A percentile compares a stretch with the other conserved stretches of the same genome.
Conservation (phyloP, 352 stramenopile species). For the Pythium volutum region DNA sequence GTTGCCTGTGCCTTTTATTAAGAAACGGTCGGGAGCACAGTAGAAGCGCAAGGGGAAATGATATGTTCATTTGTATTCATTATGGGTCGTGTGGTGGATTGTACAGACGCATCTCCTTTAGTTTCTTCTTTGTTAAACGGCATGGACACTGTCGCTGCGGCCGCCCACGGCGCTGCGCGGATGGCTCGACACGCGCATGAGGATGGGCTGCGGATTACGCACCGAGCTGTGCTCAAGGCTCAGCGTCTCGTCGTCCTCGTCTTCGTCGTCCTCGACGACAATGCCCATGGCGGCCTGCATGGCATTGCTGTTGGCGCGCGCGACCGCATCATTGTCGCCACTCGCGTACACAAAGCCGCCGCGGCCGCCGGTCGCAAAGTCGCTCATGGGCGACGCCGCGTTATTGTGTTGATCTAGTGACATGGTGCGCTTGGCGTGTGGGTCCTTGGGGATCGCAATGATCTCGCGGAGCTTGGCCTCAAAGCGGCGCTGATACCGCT, state of each 20-base stretch:
- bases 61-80: background rate
- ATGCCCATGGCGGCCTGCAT: slow-evolving; percentile 1
- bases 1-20: too few species aligned
- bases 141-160: slow-evolving; percentile 12
- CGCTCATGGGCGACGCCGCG: background rate
- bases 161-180: slow-evolving; percentile 11
- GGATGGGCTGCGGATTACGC: slow-evolving; percentile 18
- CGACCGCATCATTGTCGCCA: background rate
- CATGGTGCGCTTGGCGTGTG: slow-evolving; percentile 4
- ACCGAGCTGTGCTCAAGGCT: slow-evolving; percentile 15
- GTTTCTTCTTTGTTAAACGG: background rate
- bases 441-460: slow-evolving; percentile 69
- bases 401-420: background rate
- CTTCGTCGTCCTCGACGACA: slow-evolving; percentile 1
- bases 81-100: background rate
- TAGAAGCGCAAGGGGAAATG: background rate
- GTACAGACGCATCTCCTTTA: too few species aligned
- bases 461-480: slow-evolving; percentile 79
- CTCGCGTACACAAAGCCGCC: slow-evolving; percentile 13
- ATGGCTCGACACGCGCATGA: slow-evolving; percentile 20
- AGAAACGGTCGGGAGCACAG: too few species aligned
- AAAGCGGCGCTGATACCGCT: slow-evolving; percentile 78
- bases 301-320: background rate
- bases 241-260: slow-evolving; percentile 20
- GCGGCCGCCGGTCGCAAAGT: slow-evolving; percentile 21